Percentiles rank a stretch among this genome's conserved stretches.
Conservation (phyloP, 2,329 filamentous ascomycete genomes). For the Capronia coronata region DNA sequence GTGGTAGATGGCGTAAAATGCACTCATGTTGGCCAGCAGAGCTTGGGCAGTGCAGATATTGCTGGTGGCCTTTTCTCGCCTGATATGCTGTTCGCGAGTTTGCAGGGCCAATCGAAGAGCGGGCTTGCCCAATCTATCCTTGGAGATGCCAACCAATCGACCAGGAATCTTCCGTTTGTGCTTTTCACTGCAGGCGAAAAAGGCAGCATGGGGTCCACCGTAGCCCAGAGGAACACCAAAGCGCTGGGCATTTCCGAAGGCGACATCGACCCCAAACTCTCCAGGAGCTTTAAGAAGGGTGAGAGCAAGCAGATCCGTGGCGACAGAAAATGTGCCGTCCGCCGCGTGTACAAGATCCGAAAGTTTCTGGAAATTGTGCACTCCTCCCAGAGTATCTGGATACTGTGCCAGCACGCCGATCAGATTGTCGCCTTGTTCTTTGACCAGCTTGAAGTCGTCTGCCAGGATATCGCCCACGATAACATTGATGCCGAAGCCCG, state of each 20-base stretch:
- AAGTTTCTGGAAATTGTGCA: constrained; percentile 68
- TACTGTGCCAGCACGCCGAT: constrained; percentile 93
- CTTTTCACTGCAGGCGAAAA: constrained; percentile 86
- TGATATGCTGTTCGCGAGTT: constrained; percentile 92
- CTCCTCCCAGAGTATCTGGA: constrained; percentile 77
- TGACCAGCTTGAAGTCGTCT: constrained; percentile 58
- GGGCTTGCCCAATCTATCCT: constrained; percentile 74
- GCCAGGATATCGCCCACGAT: constrained; percentile 65
- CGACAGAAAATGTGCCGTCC: constrained; percentile 74
- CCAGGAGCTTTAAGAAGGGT: constrained; percentile 83
- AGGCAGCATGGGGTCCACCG: constrained; percentile 91
- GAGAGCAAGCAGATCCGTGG: constrained; percentile 80
- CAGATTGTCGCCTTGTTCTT: constrained; percentile 70
- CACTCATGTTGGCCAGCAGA: constrained; percentile 88
- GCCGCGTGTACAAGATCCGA: constrained; percentile 69
- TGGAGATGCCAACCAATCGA: constrained; percentile 82
- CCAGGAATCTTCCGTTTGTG: constrained; percentile 93
- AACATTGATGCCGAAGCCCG: constrained; percentile 84
- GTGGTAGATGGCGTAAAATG: constrained; percentile 91
- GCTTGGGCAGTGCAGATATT: constrained; percentile 97
- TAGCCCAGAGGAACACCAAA: constrained; percentile 89
- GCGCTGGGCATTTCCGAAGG: constrained; percentile 85
- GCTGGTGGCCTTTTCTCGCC: constrained; percentile 92
- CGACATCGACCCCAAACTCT: constrained; percentile 91
- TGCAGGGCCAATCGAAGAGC: constrained; percentile 81